phyloP scores from a whole-genome alignment of 73 alveolate genomes.

The Urostyla sp. region DNA sequence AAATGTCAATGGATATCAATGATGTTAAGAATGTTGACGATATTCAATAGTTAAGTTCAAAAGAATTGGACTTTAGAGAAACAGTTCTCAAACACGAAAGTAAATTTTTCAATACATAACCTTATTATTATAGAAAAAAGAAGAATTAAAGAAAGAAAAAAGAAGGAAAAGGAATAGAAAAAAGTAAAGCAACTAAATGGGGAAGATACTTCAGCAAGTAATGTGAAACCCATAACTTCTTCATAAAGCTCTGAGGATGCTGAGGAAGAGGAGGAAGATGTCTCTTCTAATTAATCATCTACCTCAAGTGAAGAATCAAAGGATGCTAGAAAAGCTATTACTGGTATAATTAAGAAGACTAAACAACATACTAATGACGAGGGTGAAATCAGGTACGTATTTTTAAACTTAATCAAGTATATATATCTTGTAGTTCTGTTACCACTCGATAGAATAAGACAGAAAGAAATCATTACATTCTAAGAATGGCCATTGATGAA shows the following conservation, averaged over 20 bases:
- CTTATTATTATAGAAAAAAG: background rate
- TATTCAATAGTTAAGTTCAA: conserved; percentile 23
- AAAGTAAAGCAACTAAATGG: conserved; percentile 38
- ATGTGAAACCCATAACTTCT: conserved; percentile 8
- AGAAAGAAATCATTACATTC: conserved; percentile 41
- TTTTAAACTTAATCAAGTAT: background rate
- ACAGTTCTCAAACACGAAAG: conserved; percentile 35
- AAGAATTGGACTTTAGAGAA: conserved; percentile 46
- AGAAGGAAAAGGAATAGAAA: conserved; percentile 40
- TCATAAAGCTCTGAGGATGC: conserved; percentile 10
- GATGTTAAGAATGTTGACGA: conserved; percentile 16
- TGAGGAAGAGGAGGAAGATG: conserved; percentile 38
- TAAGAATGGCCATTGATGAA: conserved; percentile 65
- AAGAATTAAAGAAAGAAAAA: conserved; percentile 31
- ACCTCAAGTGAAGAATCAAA: conserved; percentile 42
- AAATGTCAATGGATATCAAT: conserved; percentile 28
- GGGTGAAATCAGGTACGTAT: conserved; percentile 25
- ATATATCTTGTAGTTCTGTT: background rate
- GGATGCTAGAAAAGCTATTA: background rate
- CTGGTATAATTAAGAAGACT: background rate
- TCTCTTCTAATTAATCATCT: conserved; percentile 28
- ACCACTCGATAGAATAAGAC: conserved; percentile 45
- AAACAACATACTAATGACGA: conserved; percentile 23
- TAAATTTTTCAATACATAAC: background rate
- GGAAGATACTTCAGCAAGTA: conserved; percentile 21